Evolutionary conservation across 2,329 filamentous ascomycete species (phyloP).

Genomic region (Fusarium chuoi): DNA sequence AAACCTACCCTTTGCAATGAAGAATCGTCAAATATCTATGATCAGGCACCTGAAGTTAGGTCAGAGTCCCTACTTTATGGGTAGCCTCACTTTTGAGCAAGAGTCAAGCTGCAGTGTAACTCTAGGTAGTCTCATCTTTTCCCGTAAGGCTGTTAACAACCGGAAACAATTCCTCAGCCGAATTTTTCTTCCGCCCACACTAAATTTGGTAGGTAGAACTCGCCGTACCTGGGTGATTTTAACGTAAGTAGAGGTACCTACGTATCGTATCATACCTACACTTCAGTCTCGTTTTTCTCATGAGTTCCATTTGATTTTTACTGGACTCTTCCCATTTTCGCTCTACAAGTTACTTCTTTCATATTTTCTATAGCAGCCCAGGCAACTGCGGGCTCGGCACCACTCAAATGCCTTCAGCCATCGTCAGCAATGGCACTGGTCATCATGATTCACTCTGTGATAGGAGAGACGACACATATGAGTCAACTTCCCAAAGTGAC

Average conservation of each 20-base stretch:
- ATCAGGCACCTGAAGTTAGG: not conserved
- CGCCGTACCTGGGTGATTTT: not conserved
- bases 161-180: slow-evolving; percentile 28
- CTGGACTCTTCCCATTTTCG: not conserved
- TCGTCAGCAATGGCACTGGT: slow-evolving; percentile 12
- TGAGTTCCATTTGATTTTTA: not conserved
- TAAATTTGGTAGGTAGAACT: slow-evolving; percentile 22
- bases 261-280: slow-evolving; percentile 6
- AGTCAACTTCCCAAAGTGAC: slow-evolving; percentile 45
- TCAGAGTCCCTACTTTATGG: not conserved
- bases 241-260: slow-evolving; percentile 1
- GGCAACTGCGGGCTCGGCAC: not conserved
- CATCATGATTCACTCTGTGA: slow-evolving; percentile 34
- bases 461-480: slow-evolving; percentile 35
- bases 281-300: slow-evolving; percentile 16
- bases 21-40: not conserved
- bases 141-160: slow-evolving; percentile 2
- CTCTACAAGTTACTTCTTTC: not conserved
- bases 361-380: not conserved
- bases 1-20: not conserved
- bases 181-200: slow-evolving; percentile 36
- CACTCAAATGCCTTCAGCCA: slow-evolving; percentile 35
- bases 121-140: slow-evolving; percentile 4
- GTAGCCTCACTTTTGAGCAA: not conserved
- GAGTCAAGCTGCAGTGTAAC: slow-evolving; percentile 21